A percentile compares a stretch with the other conserved stretches of the same genome.
phyloP scores from a whole-genome alignment of 2,329 filamentous ascomycete species.

The Colletotrichum cordylinicola region DNA sequence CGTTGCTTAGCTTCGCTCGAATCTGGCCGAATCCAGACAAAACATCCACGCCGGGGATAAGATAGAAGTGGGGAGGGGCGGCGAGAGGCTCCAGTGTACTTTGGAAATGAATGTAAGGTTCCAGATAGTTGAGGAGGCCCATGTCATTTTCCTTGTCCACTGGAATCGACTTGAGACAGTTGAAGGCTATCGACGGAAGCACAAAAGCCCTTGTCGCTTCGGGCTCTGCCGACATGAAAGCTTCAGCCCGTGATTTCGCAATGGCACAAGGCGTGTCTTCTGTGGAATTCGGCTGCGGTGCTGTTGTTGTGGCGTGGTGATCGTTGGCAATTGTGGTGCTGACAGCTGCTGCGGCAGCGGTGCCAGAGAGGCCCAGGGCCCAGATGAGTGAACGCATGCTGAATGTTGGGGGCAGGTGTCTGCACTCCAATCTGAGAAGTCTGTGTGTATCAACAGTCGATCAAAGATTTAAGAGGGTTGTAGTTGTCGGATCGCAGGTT shows the following conservation, averaged over 20 bases:
- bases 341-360: not conserved
- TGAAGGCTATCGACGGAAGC: not conserved
- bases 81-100: conserved; percentile 22
- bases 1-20: conserved; percentile 9
- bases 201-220: not conserved
- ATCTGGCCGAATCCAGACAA: conserved; percentile 18
- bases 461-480: not conserved
- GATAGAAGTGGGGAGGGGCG: conserved; percentile 7
- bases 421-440: not conserved
- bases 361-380: not conserved
- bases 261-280: not conserved
- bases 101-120: conserved; percentile 21
- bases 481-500: not conserved
- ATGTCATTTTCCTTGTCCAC: conserved; percentile 4
- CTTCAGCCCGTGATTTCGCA: not conserved
- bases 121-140: conserved; percentile 21
- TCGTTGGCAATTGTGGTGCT: not conserved
- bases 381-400: not conserved
- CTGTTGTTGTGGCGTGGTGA: not conserved
- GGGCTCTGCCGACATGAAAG: not conserved
- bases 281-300: not conserved
- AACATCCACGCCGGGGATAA: not conserved
- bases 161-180: conserved; percentile 17
- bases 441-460: not conserved
- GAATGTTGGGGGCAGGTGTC: not conserved